Percentiles rank a stretch among this genome's conserved stretches.
phyloP scores from a whole-genome alignment of 2,329 filamentous ascomycete genomes.

The Hirsutella thompsonii region DNA sequence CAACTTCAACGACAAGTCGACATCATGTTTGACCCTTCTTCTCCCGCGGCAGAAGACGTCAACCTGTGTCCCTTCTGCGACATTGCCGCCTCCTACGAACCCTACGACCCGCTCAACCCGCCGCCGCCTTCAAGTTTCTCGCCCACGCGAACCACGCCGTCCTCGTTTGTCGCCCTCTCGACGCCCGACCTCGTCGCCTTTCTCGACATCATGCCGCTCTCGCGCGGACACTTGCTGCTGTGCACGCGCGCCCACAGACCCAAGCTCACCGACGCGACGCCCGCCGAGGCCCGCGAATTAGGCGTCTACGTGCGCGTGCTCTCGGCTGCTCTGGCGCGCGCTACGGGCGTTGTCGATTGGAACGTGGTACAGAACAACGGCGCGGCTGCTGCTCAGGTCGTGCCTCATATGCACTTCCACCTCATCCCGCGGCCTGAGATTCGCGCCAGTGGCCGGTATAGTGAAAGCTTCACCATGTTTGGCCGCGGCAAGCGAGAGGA shows the following conservation, averaged over 20 bases:
- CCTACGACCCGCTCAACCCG: constrained; percentile 26
- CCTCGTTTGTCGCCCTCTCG: constrained; percentile 59
- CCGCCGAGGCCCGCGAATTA: constrained; percentile 52
- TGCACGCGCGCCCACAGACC: constrained; percentile 65
- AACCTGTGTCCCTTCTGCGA: constrained; percentile 48
- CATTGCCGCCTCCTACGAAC: constrained; percentile 36
- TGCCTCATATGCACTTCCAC: constrained; percentile 90
- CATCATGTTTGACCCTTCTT: constrained; percentile 24
- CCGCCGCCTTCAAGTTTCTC: constrained; percentile 24
- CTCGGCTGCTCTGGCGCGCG: constrained; percentile 54
- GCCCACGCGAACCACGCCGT: constrained; percentile 22
- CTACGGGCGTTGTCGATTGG: constrained; percentile 69
- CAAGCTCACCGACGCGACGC: constrained; percentile 60
- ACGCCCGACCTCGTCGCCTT: constrained; percentile 73
- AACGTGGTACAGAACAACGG: constrained; percentile 97
- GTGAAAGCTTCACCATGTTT: constrained; percentile 72
- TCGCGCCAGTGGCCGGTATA: constrained; percentile 35
- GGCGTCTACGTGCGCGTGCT: constrained; percentile 58
- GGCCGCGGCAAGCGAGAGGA: constrained; percentile 60
- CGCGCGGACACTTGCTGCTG: constrained; percentile 70
- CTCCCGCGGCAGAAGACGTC: constrained; percentile 15
- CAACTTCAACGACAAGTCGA: background rate
- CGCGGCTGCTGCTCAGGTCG: constrained; percentile 77
- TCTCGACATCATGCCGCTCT: constrained; percentile 84
- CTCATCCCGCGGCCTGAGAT: constrained; percentile 74